phyloP scores from a whole-genome alignment of 305 asterid genomes.

The Fraxinus xanthoxyloides region DNA sequence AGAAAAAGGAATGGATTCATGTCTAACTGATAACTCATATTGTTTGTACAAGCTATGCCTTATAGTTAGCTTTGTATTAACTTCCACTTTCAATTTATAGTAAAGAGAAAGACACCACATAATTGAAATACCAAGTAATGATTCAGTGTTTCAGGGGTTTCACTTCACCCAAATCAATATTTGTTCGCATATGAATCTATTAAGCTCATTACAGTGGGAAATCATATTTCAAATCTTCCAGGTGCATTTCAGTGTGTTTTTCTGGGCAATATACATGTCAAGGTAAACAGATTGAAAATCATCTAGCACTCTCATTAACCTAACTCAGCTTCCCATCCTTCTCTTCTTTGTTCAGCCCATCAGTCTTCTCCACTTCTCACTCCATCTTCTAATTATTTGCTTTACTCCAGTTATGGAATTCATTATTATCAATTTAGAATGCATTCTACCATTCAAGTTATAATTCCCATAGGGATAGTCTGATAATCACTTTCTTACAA shows the following conservation, averaged over 20 bases:
- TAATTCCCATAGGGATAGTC: background rate
- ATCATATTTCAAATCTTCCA: constrained; percentile 13
- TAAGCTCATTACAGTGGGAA: constrained; percentile 4
- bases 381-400: background rate
- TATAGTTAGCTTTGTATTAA: background rate
- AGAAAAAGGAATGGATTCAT: background rate
- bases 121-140: background rate
- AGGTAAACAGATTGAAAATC: background rate
- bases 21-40: background rate
- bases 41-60: background rate
- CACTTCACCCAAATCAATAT: constrained; percentile 18
- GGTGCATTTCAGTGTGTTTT: constrained; percentile 7
- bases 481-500: constrained; percentile 3
- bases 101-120: background rate
- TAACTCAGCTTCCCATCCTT: constrained; percentile 10
- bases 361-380: background rate
- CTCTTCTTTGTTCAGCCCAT: background rate
- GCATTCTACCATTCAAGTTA: constrained; percentile 7
- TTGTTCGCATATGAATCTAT: background rate
- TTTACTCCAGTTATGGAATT: background rate
- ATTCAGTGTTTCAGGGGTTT: background rate
- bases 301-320: constrained; percentile 13
- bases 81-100: background rate
- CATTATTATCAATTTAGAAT: background rate
- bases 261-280: background rate